Base-by-base conservation (phyloP, 352 stramenopile genomes). In the Thalassiosira mediterranea region DNA sequence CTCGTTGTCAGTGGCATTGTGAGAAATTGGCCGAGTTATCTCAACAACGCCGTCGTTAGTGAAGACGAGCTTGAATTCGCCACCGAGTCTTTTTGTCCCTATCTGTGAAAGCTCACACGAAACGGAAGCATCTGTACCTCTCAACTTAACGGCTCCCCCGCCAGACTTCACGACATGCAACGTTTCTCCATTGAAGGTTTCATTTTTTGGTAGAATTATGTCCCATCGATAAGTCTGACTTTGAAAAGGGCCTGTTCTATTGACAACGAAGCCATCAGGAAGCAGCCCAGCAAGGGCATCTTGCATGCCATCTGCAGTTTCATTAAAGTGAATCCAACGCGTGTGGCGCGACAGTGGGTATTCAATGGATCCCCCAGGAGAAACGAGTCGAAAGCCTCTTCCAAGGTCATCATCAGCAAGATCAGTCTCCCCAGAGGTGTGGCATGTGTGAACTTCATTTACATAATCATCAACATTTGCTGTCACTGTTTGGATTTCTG, bases 1-100 rank as follows among this genome's bases (percentile, higher is more conserved):
- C n/a, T 96, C 91, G 48, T 94, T 88, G 11, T 91, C 89, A 2
- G 93, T 93, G n/a, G 94, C 80, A 66, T 97, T 94, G 81, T 90
- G 90, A 4, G 83, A 47, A 25, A 97, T 79, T 19, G 66, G 68
- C 0, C 83, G 84, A 0, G 94, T 94, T 25, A 51, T 44, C 68
- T 76, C 53, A 25, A 68, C 54, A 34, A 7, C 52, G 13, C 53
- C 60, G 53, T 66, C 52, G 31, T 79, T 58, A 28, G 51, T 29
- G 38, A 83, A 86, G 23, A 28, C 52, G 3, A 90, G 61, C 32
- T 64, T 59, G 52, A 90, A 88, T 42, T 88, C 21, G 26, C 84
- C 75, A 56, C 37, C 70, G 19, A 90, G 49, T 53, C 65, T 62
- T 37, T 68, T 62, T 23, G 76, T 83, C 21, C 73, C 71, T 67